phyloP scores from a whole-genome alignment of 257 asterid genomes.

The Mitragyna speciosa region DNA sequence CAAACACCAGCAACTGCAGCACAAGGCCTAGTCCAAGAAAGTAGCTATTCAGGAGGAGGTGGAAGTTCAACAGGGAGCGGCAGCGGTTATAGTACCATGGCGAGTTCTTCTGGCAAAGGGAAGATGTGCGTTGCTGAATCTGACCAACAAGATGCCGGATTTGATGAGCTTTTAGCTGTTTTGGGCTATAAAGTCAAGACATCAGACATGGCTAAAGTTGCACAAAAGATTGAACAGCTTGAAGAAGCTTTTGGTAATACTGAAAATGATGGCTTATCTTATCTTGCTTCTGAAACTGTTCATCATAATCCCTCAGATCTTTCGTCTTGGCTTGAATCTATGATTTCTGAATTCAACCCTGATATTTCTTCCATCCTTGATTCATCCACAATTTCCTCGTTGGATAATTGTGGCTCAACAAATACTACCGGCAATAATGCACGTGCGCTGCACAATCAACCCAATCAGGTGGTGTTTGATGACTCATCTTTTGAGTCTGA shows the following conservation, averaged over 20 bases:
- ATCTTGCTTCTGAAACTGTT: conserved; percentile 55
- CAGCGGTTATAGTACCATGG: conserved; percentile 1
- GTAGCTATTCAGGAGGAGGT: conserved; percentile 27
- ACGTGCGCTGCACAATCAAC: neutral
- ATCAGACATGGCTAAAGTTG: conserved; percentile 70
- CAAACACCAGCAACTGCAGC: neutral
- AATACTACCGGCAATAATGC: neutral
- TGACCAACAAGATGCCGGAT: conserved; percentile 37
- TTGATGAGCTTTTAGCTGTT: conserved; percentile 67
- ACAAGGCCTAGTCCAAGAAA: neutral
- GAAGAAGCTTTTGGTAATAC: conserved; percentile 55
- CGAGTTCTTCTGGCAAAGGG: conserved; percentile 25
- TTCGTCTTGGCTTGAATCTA: conserved; percentile 74
- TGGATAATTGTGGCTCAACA: conserved; percentile 22
- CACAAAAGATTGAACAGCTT: conserved; percentile 66
- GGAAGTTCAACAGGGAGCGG: conserved; percentile 18
- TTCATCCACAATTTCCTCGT: conserved; percentile 24
- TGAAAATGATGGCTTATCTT: conserved; percentile 45
- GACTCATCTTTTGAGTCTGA: conserved; percentile 70
- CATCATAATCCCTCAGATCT: conserved; percentile 90
- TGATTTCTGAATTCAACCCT: conserved; percentile 66
- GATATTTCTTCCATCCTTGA: conserved; percentile 29
- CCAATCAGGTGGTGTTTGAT: conserved; percentile 14
- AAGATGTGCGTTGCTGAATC: conserved; percentile 47
- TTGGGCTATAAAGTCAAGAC: conserved; percentile 64